Conservation (phyloP, 441 rosid genomes). For the Cnidoscolus chayamansa region DNA sequence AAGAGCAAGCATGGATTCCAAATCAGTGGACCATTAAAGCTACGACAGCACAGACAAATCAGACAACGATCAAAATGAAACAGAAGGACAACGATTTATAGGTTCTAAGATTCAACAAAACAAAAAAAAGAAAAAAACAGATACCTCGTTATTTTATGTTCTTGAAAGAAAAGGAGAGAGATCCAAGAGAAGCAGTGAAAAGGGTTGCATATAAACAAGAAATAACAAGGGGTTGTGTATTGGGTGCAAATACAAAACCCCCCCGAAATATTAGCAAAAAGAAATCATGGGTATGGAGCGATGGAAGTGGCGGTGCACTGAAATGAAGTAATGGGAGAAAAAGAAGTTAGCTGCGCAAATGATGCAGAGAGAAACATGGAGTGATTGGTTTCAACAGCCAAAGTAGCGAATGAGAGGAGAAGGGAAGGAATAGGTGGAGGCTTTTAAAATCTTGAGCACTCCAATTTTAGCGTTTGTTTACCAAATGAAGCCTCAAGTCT, state of each 20-base stretch:
- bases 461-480: no score
- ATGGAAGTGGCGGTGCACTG: not conserved
- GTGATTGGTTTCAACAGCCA: not conserved
- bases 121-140: not conserved
- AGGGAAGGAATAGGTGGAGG: not conserved
- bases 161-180: not conserved
- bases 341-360: not conserved
- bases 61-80: no score
- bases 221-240: not conserved
- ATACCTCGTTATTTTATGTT: not conserved
- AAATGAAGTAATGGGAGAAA: not conserved
- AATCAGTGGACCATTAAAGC: not conserved
- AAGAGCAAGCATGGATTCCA: not conserved
- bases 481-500: no score
- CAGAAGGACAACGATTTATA: not conserved
- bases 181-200: not conserved
- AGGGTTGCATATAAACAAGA: not conserved
- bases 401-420: not conserved
- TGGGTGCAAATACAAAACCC: not conserved
- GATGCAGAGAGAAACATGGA: slow-evolving; percentile 10
- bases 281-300: not conserved
- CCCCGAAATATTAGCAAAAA: not conserved
- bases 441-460: not conserved
- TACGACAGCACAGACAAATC: not conserved
- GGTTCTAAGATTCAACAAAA: not conserved